Percentiles rank a stretch among this genome's conserved stretches.
phyloP scores from a whole-genome alignment of 495 filamentous ascomycete genomes.

The Aspergillus haitiensis region DNA sequence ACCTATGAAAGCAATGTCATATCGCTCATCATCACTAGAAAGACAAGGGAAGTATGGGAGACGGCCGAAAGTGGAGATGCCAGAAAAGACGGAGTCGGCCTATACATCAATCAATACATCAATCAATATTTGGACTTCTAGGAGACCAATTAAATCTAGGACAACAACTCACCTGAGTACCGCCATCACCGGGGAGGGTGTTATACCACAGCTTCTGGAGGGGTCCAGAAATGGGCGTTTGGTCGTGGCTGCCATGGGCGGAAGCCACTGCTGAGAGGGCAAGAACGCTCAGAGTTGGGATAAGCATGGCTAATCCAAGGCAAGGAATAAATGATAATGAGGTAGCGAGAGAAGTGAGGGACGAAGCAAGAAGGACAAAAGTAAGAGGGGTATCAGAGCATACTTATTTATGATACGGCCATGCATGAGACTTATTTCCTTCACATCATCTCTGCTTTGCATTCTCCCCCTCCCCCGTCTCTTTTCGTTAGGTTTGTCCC shows the following conservation, averaged over 20 bases:
- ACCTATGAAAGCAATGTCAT: conserved; percentile 83
- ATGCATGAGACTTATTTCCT: not conserved
- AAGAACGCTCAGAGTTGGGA: conserved; percentile 23
- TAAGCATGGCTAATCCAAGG: conserved; percentile 20
- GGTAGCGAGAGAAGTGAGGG: not conserved
- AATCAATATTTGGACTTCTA: not conserved
- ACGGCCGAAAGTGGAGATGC: conserved; percentile 75
- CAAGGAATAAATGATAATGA: not conserved
- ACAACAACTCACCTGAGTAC: conserved; percentile 53
- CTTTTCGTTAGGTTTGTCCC: not conserved
- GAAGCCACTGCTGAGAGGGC: conserved; percentile 39
- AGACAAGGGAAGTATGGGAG: conserved; percentile 78
- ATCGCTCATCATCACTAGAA: conserved; percentile 64
- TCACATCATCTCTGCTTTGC: not conserved
- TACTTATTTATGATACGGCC: conserved; percentile 6
- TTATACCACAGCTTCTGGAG: conserved; percentile 64
- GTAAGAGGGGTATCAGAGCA: not conserved
- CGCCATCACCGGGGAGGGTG: conserved; percentile 65
- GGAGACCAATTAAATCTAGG: not conserved
- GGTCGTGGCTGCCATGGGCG: conserved; percentile 55
- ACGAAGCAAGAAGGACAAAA: not conserved
- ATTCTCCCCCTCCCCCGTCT: not conserved
- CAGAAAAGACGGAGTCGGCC: conserved; percentile 72
- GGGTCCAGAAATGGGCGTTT: conserved; percentile 58
- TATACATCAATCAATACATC: conserved; percentile 24